Conservation (phyloP, 768 basidiomycete species). For the Lepiota brunneoincarnata region DNA sequence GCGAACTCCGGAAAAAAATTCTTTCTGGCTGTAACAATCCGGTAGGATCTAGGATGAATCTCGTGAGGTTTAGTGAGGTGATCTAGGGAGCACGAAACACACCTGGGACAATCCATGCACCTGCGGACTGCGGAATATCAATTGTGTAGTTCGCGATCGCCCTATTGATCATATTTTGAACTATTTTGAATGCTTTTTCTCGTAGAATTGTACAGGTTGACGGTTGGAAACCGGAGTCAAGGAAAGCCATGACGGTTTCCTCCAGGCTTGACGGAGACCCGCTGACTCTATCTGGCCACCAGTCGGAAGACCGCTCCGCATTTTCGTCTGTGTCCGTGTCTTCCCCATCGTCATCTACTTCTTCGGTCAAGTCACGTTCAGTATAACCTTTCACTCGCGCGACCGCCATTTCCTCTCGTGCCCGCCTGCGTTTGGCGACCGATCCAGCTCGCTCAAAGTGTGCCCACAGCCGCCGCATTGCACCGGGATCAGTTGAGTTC, state of each 20-base stretch:
- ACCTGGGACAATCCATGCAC: constrained; percentile 65
- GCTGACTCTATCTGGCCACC: constrained; percentile 68
- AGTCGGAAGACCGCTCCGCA: constrained; percentile 50
- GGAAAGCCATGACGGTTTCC: constrained; percentile 56
- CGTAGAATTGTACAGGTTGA: constrained; percentile 43
- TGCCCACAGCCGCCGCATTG: constrained; percentile 40
- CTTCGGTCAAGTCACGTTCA: constrained; percentile 35
- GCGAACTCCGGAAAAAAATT: constrained; percentile 54
- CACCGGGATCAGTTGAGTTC: constrained; percentile 32
- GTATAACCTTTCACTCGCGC: constrained; percentile 45
- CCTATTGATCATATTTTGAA: constrained; percentile 40
- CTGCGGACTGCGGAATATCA: constrained; percentile 53
- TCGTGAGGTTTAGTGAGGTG: neutral
- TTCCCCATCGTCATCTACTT: constrained; percentile 33
- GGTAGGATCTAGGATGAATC: constrained; percentile 39
- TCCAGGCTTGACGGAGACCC: constrained; percentile 61
- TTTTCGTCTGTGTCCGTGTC: constrained; percentile 26
- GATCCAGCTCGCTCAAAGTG: constrained; percentile 37
- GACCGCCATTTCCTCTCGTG: constrained; percentile 33
- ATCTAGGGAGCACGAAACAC: constrained; percentile 5
- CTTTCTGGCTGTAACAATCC: constrained; percentile 52
- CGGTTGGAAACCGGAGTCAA: constrained; percentile 62
- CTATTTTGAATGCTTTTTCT: constrained; percentile 50
- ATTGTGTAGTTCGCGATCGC: constrained; percentile 44
- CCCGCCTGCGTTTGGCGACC: constrained; percentile 36